Evolutionary conservation across 2,329 filamentous ascomycete species (phyloP).

Genomic region (Botrytis aclada): DNA sequence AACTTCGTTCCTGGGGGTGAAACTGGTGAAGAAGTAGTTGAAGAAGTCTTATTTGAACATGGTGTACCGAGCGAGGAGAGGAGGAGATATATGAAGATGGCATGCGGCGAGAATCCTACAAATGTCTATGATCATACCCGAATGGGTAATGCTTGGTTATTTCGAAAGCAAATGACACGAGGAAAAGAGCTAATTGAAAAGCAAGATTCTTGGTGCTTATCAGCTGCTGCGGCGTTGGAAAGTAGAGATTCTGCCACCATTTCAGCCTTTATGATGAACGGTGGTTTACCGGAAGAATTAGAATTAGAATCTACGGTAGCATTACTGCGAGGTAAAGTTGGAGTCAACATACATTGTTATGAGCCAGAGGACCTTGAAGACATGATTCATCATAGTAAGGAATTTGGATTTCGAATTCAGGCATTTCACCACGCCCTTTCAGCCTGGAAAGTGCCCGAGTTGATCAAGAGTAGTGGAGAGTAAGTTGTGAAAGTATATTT

Average conservation of each 20-base stretch:
- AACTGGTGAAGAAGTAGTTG: conserved; percentile 41
- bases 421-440: conserved; percentile 44
- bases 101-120: conserved; percentile 47
- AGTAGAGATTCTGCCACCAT: conserved; percentile 28
- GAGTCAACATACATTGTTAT: conserved; percentile 47
- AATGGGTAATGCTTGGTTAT: conserved; percentile 42
- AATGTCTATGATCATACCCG: conserved; percentile 40
- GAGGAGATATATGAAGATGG: conserved; percentile 46
- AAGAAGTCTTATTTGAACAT: conserved; percentile 44
- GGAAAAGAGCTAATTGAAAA: conserved; percentile 40
- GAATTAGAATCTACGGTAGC: conserved; percentile 43
- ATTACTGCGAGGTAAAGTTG: conserved; percentile 43
- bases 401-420: conserved; percentile 43
- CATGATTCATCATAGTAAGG: conserved; percentile 43
- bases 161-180: conserved; percentile 42
- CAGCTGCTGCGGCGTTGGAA: conserved; percentile 29
- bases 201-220: conserved; percentile 40
- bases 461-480: conserved; percentile 42
- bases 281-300: conserved; percentile 38
- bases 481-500: conserved; percentile 29
- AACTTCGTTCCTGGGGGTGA: conserved; percentile 40
- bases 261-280: conserved; percentile 25
- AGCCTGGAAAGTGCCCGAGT: conserved; percentile 43
- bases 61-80: conserved; percentile 38
- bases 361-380: conserved; percentile 45